Evolutionary conservation across 2,329 filamentous ascomycete species (phyloP).

Genomic region (Colletotrichum zoysiae): DNA sequence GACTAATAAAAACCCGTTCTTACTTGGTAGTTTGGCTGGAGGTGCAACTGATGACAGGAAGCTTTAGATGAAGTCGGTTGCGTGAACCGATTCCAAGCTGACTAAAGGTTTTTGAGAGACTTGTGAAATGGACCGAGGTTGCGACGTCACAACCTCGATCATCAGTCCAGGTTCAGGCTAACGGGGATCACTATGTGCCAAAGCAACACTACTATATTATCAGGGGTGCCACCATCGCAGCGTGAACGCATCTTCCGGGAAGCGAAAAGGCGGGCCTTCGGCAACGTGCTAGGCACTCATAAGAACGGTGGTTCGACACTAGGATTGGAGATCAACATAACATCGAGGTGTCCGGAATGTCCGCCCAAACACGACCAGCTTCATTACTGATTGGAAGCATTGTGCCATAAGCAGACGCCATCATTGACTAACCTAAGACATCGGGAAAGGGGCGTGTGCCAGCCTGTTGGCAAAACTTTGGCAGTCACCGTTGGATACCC

Average conservation of each 20-base stretch:
- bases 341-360: background rate
- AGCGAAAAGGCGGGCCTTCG: background rate
- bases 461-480: background rate
- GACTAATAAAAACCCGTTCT: no score
- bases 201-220: background rate
- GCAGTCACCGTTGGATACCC: no score
- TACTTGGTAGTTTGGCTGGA: background rate
- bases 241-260: background rate
- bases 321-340: no score
- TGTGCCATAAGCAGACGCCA: no score
- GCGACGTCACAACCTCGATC: slow-evolving; percentile 6
- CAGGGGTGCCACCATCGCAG: background rate
- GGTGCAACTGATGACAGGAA: background rate
- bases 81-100: background rate
- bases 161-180: background rate
- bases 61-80: background rate
- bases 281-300: background rate
- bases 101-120: no score
- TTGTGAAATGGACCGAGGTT: slow-evolving; percentile 17
- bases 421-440: no score
- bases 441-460: no score
- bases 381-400: background rate
- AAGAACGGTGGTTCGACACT: background rate
- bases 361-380: no score
- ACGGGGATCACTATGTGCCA: background rate